Evolutionary conservation across 257 asterid species (phyloP).

Genomic region (Primulina eburnea): DNA sequence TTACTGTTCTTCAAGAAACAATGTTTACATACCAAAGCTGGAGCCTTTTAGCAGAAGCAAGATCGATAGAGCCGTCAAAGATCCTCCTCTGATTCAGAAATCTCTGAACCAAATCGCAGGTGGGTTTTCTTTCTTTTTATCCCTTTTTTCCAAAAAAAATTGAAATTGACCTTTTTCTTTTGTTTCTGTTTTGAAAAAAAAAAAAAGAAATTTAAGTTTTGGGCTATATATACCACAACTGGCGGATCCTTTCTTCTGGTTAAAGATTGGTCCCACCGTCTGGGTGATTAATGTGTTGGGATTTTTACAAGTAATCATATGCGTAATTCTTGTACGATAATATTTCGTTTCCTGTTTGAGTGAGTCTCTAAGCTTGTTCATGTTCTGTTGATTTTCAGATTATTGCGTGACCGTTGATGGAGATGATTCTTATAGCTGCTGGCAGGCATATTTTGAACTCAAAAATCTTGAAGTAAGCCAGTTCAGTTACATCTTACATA

Average conservation of each 20-base stretch:
- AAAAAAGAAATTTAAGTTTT: too few species aligned
- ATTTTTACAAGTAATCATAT: neutral
- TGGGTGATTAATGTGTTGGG: neutral
- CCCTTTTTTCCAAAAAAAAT: neutral
- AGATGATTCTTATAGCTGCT: conserved; percentile 78
- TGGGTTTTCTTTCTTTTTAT: conserved; percentile 18
- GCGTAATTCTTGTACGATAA: too few species aligned
- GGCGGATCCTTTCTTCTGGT: too few species aligned
- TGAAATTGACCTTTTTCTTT: too few species aligned
- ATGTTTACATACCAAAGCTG: conserved; percentile 62
- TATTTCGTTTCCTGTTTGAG: too few species aligned
- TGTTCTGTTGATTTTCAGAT: conserved; percentile 38
- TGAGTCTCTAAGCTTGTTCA: too few species aligned
- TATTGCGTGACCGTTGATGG: conserved; percentile 87
- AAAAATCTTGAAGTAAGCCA: conserved; percentile 83
- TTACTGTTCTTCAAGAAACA: conserved; percentile 41
- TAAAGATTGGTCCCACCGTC: neutral
- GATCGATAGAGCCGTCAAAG: conserved; percentile 60
- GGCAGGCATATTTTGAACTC: conserved; percentile 94
- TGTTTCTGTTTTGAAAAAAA: too few species aligned
- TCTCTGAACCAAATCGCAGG: conserved; percentile 77
- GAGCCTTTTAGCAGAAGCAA: conserved; percentile 88
- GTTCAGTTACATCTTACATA: neutral
- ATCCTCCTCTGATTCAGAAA: conserved; percentile 85
- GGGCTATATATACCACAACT: too few species aligned